Evolutionary conservation across 257 asterid genomes (phyloP), one percentile per base, ranked within the genome.

Genomic region (Nicotiana knightiana): DNA sequence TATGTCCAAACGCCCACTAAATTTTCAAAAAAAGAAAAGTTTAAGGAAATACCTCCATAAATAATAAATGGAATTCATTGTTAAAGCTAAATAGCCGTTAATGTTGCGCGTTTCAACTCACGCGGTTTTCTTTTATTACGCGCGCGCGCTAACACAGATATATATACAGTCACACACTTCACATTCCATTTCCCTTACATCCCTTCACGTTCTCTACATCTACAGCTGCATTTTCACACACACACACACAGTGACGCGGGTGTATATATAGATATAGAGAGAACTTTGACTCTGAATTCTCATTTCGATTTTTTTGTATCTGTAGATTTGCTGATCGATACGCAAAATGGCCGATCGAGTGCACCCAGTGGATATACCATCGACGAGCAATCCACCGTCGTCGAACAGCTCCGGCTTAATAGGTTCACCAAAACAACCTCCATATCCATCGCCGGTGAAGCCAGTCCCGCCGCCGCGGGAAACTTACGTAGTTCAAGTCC

Each of bases 401-500:
- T 57, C 70, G 2, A 57, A 83, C 28, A 82, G 48, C 48, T 82
- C 85, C 32, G 70, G 82, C 18, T 15, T 35, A 77, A 48, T 70
- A 10, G 58, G 13, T 21, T 70, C 78, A 43, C 78, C 78, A 8
- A 70, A 43, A 21, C 12, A 70, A 1, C 78, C 78, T 0, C 3
- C 78, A 43, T 43, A 11, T 70, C 78, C 78, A 5, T 39, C 18
- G 15, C 48, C 43, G 12, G 48, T 33, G 21, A 76, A 88, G 21
- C 77, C 87, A 2, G 33, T 63, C 12, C 82, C 75, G 1, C 78
- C 37, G 6, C 79, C 85, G 21, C 85, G 83, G 3, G 84, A 85
- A 0, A 84, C 92, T 10, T 89, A 85, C 78, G 86, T 89, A 54
- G 82, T 89, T 67, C 88, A 85, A 82, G 37, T 89, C 4, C 92